A percentile compares a stretch with the other conserved stretches of the same genome.
Conservation (phyloP, 306 rosid genomes). For the Malus sieversii region DNA sequence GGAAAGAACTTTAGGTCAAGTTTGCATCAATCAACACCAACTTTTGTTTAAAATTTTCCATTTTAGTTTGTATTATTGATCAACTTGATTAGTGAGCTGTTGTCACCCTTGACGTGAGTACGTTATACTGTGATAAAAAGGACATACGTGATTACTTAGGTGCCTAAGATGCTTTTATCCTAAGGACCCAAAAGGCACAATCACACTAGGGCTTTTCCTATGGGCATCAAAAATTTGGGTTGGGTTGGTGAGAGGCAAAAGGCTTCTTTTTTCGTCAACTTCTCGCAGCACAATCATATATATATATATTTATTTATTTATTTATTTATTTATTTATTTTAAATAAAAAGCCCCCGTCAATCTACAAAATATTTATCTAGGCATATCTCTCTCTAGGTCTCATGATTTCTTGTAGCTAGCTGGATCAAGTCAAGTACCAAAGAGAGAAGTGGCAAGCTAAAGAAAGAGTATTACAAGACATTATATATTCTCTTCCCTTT, state of each 20-base stretch:
- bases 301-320: neutral
- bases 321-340: no score
- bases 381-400: neutral
- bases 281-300: conserved; percentile 43
- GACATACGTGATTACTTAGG: conserved; percentile 23
- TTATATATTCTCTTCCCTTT: neutral
- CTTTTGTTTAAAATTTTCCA: conserved; percentile 11
- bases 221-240: conserved; percentile 45
- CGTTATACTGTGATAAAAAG: conserved; percentile 20
- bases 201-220: conserved; percentile 32
- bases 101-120: conserved; percentile 7
- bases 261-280: conserved; percentile 31
- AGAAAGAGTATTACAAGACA: neutral
- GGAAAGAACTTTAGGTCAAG: neutral
- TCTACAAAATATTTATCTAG: conserved; percentile 19
- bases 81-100: conserved; percentile 17
- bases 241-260: conserved; percentile 74
- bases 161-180: conserved; percentile 45
- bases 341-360: conserved; percentile 16
- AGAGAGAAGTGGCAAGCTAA: neutral
- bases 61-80: conserved; percentile 32
- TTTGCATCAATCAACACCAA: conserved; percentile 22
- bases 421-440: neutral
- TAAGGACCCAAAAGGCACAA: conserved; percentile 36
- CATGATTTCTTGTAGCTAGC: neutral